Percentiles rank a stretch among this genome's conserved stretches.
Conservation (phyloP, 2,329 filamentous ascomycete genomes). For the Colletotrichum acutatum region DNA sequence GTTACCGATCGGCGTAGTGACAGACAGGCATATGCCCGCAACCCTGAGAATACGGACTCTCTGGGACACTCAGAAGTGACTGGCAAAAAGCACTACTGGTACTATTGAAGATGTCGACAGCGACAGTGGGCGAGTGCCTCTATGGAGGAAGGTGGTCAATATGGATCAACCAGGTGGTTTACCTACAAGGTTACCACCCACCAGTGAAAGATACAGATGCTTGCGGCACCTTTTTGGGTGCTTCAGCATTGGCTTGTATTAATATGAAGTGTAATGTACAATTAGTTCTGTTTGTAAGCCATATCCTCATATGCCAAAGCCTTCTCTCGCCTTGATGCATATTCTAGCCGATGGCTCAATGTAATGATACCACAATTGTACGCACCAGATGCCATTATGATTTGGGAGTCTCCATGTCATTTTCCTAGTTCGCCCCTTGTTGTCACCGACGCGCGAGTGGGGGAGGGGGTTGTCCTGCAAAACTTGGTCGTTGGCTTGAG, state of each 20-base stretch:
- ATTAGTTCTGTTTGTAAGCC: neutral
- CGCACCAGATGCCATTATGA: neutral
- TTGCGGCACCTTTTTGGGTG: neutral
- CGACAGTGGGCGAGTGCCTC: neutral
- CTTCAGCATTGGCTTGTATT: constrained; percentile 10
- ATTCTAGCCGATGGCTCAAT: neutral
- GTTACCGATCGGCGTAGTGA: neutral
- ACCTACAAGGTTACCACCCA: neutral
- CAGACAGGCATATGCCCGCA: neutral
- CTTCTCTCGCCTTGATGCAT: neutral
- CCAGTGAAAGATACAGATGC: too few species aligned
- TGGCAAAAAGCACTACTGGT: neutral
- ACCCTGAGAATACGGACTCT: neutral
- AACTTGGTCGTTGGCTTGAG: neutral
- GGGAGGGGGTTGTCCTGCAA: neutral
- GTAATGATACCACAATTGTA: neutral
- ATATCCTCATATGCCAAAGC: neutral
- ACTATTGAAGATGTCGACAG: neutral
- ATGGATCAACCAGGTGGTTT: neutral
- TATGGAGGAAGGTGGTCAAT: neutral
- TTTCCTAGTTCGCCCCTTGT: neutral
- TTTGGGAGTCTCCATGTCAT: neutral
- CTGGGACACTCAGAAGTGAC: neutral
- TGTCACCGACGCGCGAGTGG: neutral
- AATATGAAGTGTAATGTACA: constrained; percentile 14